phyloP scores from a whole-genome alignment of 1,284 basidiomycete species.

The Ganoderma resinaceum region DNA sequence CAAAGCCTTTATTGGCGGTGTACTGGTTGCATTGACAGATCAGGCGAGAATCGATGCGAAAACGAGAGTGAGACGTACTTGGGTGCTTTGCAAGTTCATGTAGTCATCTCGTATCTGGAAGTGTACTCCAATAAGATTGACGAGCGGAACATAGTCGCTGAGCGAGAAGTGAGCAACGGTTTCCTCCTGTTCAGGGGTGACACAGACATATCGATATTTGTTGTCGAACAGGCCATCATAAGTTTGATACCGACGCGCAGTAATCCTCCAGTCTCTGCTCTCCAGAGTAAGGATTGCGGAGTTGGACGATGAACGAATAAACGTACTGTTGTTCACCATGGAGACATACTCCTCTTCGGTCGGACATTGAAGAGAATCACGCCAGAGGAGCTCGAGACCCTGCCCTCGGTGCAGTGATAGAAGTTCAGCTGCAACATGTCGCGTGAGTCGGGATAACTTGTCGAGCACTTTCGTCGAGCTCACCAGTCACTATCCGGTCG shows the following conservation, averaged over 20 bases:
- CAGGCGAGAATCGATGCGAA: not conserved
- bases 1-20: conserved; percentile 91
- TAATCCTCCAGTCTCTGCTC: conserved; percentile 91
- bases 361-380: conserved; percentile 92
- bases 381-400: conserved; percentile 94
- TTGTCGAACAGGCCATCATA: conserved; percentile 90
- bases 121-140: conserved; percentile 93
- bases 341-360: conserved; percentile 94
- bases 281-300: not conserved
- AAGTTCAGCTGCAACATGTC: conserved; percentile 69
- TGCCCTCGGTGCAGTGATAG: conserved; percentile 94
- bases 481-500: conserved; percentile 76
- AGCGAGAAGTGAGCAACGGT: not conserved
- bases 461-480: conserved; percentile 14
- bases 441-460: not conserved
- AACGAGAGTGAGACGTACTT: conserved; percentile 52
- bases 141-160: conserved; percentile 87
- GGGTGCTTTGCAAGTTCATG: conserved; percentile 91
- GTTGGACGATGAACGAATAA: conserved; percentile 14
- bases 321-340: conserved; percentile 97
- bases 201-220: conserved; percentile 63
- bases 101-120: conserved; percentile 99
- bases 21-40: conserved; percentile 60
- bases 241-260: conserved; percentile 94
- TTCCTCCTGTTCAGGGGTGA: conserved; percentile 3